phyloP scores from a whole-genome alignment of 2,329 filamentous ascomycete genomes.

The Fusarium annulatum region DNA sequence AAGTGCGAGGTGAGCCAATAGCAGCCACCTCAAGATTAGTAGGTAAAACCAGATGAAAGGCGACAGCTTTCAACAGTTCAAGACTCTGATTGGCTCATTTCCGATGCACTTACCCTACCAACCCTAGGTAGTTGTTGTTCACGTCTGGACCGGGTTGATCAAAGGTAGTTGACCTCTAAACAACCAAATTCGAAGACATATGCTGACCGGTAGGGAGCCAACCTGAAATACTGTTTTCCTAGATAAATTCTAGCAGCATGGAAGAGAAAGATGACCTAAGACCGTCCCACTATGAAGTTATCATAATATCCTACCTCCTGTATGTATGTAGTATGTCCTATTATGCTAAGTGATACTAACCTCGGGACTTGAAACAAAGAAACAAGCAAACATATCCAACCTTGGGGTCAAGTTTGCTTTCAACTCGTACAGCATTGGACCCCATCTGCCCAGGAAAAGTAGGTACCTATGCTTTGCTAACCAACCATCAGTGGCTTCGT shows the following conservation, averaged over 20 bases:
- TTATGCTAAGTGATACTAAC: not conserved
- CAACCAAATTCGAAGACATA: too few relatives aligned
- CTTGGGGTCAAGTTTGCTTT: not conserved
- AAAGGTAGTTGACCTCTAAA: not conserved
- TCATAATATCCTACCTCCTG: not conserved
- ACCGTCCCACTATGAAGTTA: not conserved
- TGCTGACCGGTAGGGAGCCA: too few relatives aligned
- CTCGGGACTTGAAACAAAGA: not conserved
- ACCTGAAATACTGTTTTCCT: not conserved
- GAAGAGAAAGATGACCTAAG: not conserved
- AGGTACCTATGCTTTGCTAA: not conserved
- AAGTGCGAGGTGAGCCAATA: not conserved
- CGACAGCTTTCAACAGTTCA: conserved; percentile 37
- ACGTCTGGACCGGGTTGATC: not conserved
- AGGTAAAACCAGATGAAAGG: conserved; percentile 20
- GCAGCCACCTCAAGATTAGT: not conserved
- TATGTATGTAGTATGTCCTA: not conserved
- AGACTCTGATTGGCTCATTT: not conserved
- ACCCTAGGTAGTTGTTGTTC: not conserved
- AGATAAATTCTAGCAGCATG: not conserved
- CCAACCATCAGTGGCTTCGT: not conserved
- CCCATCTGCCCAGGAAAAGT: not conserved
- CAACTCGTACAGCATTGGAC: not conserved
- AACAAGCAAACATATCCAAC: not conserved
- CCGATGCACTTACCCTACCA: not conserved